phyloP scores from a whole-genome alignment of 176 grass and related monocot species.

The Otatea glauca region DNA sequence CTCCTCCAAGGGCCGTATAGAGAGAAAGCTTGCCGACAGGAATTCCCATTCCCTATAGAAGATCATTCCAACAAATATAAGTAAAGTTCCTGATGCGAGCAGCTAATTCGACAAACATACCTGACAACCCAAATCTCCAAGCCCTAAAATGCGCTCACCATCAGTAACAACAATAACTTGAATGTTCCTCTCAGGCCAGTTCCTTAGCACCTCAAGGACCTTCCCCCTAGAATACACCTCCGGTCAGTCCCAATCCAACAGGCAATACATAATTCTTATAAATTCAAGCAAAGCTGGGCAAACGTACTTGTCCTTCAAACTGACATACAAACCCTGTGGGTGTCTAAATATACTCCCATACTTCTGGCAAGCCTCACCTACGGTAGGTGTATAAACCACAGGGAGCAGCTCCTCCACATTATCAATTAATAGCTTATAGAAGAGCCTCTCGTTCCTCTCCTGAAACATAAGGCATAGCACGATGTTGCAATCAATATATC shows the following conservation, averaged over 20 bases:
- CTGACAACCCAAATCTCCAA: constrained; percentile 99
- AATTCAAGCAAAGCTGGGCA: constrained; percentile 24
- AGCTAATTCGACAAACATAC: constrained; percentile 55
- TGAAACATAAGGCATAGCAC: constrained; percentile 41
- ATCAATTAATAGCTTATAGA: constrained; percentile 98
- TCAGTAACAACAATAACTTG: constrained; percentile 97
- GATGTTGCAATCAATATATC: constrained; percentile 6
- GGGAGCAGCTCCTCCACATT: constrained; percentile 97
- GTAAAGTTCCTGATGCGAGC: constrained; percentile 17
- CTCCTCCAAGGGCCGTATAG: constrained; percentile 94
- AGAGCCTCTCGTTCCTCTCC: constrained; percentile 91
- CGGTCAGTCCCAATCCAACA: constrained; percentile 23
- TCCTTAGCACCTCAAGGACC: constrained; percentile 92
- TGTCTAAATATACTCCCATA: constrained; percentile 90
- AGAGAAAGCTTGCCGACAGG: constrained; percentile 98
- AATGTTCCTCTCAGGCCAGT: constrained; percentile 94
- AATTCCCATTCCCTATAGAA: constrained; percentile 97
- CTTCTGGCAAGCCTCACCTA: constrained; percentile 99
- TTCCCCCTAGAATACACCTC: constrained; percentile 64
- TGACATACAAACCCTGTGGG: constrained; percentile 96
- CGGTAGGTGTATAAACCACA: constrained; percentile 94
- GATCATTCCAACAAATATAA: constrained; percentile 50
- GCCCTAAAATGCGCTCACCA: constrained; percentile 98
- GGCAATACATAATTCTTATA: neutral
- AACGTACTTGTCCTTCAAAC: constrained; percentile 93